Conservation (phyloP, 129 eudicot genomes). For the Escallonia rubra region DNA sequence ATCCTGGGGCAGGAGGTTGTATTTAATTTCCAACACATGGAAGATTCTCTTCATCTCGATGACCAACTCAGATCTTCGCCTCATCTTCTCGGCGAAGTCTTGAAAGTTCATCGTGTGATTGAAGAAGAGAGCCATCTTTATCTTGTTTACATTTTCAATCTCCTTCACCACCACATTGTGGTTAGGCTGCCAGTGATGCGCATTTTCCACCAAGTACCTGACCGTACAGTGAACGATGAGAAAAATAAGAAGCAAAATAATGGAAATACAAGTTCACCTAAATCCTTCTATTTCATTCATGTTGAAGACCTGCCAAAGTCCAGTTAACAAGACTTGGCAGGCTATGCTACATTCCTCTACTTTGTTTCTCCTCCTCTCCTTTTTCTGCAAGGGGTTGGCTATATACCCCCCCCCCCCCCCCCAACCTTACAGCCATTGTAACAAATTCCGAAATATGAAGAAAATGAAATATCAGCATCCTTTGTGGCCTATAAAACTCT, state of each 20-base stretch:
- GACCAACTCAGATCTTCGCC: constrained; percentile 59
- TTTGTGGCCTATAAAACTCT: too few relatives aligned
- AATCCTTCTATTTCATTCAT: too few relatives aligned
- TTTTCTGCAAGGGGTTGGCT: too few relatives aligned
- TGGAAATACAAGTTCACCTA: too few relatives aligned
- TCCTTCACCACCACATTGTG: constrained; percentile 78
- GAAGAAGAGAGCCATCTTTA: constrained; percentile 64
- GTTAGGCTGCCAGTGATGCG: constrained; percentile 77
- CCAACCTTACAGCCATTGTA: too few relatives aligned
- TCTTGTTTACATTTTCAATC: constrained; percentile 83
- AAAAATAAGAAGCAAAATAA: not conserved
- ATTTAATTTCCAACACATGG: constrained; percentile 67
- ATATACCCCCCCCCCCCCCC: too few relatives aligned
- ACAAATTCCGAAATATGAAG: too few relatives aligned
- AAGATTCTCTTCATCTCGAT: constrained; percentile 72
- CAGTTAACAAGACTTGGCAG: too few relatives aligned
- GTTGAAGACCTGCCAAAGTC: too few relatives aligned
- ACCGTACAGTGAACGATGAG: not conserved
- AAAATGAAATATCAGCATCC: too few relatives aligned
- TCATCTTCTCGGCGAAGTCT: constrained; percentile 50
- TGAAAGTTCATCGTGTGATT: constrained; percentile 94
- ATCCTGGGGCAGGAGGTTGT: constrained; percentile 79
- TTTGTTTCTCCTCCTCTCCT: too few relatives aligned
- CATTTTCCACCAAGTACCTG: constrained; percentile 77
- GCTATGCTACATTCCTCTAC: too few relatives aligned